Base-by-base conservation (phyloP, 768 basidiomycete genomes). In the Rhodotorula graminis region DNA sequence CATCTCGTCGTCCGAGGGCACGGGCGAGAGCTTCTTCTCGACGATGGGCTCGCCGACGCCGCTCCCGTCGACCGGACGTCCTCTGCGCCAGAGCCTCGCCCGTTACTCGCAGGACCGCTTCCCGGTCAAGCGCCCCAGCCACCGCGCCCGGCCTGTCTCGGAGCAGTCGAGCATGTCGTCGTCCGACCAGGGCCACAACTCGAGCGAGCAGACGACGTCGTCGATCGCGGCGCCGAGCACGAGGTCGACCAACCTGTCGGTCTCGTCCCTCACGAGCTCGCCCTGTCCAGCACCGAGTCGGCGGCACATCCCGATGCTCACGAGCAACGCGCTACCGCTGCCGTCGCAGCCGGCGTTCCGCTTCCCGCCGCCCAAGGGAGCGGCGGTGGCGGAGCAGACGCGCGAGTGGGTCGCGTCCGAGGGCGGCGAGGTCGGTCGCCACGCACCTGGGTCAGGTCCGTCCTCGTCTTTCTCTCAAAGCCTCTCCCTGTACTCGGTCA, bases 51-150 rank as follows among this genome's bases (percentile, higher is more conserved):
- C 69, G 18, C 73, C 73, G 6, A 60, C 69, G 27, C 73, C 73
- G 0, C 40, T 46, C 33, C 65, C 62, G 21, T 15, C 23, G 9
- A 42, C 46, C 27, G 50, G 42, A 1, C 67, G 72, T 5, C 64
- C 61, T 1, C 9, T 53, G 1, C 65, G 73, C 2, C 61, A 59
- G 25, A 70, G 68, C 29, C 61, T 70, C 27, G 56, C 65, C 14
- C 65, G 73, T 9, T 74, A 74, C 69, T 74, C 73, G 49, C 73
- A 74, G 40, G 73, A 74, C 42, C 50, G 14, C 16, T 61, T 60
- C 21, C 65, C 55, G 19, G 15, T 14, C 16, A 46, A 40, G 33
- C 65, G 42, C 0, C 65, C 53, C 11, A 71, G 52, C 27, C 71
- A 67, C 25, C 56, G 33, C 37, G 61, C 71, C 10, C 42, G 58